phyloP scores from a whole-genome alignment of 129 eudicot genomes.

The Centrapalus pauciflorus region DNA sequence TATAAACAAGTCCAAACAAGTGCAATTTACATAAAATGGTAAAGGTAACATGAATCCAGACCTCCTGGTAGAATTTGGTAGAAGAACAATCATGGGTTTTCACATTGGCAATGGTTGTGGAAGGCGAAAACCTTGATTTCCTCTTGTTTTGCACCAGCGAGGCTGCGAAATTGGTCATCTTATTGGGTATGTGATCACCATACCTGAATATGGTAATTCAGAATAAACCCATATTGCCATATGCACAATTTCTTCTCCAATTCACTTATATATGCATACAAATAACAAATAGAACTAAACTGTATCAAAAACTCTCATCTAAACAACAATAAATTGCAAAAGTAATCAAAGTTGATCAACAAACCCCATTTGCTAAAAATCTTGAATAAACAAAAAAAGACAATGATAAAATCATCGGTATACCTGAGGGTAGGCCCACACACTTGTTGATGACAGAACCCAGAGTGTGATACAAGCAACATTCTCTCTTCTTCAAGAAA shows the following conservation, averaged over 20 bases:
- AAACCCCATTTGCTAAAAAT: constrained; percentile 20
- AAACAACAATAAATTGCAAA: neutral
- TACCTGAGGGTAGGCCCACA: constrained; percentile 28
- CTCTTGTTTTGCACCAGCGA: constrained; percentile 36
- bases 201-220: constrained; percentile 64
- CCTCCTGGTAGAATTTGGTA: constrained; percentile 58
- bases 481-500: constrained; percentile 34
- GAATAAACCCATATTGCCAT: constrained; percentile 54
- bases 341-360: neutral
- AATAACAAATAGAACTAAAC: constrained; percentile 25
- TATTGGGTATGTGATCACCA: constrained; percentile 35
- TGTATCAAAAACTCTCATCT: constrained; percentile 20
- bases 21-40: neutral
- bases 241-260: constrained; percentile 48
- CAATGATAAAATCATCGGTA: constrained; percentile 2
- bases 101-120: constrained; percentile 40
- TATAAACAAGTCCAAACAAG: neutral
- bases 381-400: constrained; percentile 6
- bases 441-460: constrained; percentile 26
- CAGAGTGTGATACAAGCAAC: constrained; percentile 32
- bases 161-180: constrained; percentile 28
- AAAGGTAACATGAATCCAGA: constrained; percentile 23
- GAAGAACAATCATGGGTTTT: constrained; percentile 30
- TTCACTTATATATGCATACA: constrained; percentile 32
- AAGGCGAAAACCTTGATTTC: constrained; percentile 40